Percentiles rank a stretch among this genome's conserved stretches.
Evolutionary conservation across 805 yeast species (phyloP).

Genomic region (Schizosaccharomyces cryophilus): DNA sequence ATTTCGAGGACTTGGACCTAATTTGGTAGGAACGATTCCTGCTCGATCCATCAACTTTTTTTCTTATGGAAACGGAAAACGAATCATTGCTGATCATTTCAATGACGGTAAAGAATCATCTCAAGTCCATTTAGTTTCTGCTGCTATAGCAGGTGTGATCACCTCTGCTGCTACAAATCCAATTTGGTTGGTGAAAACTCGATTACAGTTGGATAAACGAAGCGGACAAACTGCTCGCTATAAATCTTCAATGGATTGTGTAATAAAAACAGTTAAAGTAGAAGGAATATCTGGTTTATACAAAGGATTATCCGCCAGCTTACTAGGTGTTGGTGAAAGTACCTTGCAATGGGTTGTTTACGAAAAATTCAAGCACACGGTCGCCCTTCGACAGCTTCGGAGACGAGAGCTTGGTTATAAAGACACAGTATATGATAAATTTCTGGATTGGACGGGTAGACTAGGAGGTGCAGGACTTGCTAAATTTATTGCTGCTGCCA

Average conservation of each 20-base stretch:
- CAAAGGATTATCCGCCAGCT: conserved; percentile 69
- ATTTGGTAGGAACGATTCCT: conserved; percentile 89
- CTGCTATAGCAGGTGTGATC: conserved; percentile 74
- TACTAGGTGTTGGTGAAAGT: conserved; percentile 72
- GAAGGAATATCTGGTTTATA: conserved; percentile 74
- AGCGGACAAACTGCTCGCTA: conserved; percentile 25
- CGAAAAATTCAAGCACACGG: conserved; percentile 38
- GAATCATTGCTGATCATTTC: conserved; percentile 36
- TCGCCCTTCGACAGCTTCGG: conserved; percentile 6
- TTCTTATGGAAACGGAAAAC: conserved; percentile 87
- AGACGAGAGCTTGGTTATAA: conserved; percentile 13
- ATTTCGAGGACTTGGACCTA: conserved; percentile 90
- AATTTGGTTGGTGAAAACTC: conserved; percentile 86
- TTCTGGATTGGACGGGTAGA: conserved; percentile 22
- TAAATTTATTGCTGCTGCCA: conserved; percentile 64
- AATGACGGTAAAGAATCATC: conserved; percentile 59
- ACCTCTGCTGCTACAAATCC: conserved; percentile 95
- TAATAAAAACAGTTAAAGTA: conserved; percentile 19
- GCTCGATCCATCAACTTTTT: conserved; percentile 90
- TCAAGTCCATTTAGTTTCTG: conserved; percentile 65
- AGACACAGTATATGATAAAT: conserved; percentile 28
- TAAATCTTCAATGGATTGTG: conserved; percentile 67
- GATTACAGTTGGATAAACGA: conserved; percentile 73
- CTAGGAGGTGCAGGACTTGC: conserved; percentile 50
- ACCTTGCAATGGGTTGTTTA: conserved; percentile 90